Percentiles rank a stretch among this genome's conserved stretches.
Conservation (phyloP, 306 rosid genomes). For the Prosopis cineraria region DNA sequence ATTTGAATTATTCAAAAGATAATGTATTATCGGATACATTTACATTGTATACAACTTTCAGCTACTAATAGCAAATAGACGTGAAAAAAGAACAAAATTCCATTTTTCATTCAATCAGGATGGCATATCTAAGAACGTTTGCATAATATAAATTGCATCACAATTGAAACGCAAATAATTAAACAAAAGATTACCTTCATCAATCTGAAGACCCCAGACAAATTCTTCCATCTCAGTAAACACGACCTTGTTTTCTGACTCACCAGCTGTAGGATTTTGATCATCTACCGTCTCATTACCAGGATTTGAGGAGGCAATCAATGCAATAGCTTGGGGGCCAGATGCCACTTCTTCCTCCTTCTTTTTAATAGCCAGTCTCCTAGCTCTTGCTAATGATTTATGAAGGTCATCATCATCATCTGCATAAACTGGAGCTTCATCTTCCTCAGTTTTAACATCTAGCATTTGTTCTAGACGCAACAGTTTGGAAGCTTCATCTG, state of each 20-base stretch:
- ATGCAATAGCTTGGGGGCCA: slow-evolving; percentile 80
- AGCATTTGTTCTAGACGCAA: slow-evolving; percentile 64
- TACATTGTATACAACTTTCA: not conserved
- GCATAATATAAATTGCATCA: slow-evolving; percentile 4
- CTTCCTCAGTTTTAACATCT: slow-evolving; percentile 58
- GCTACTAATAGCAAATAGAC: not conserved
- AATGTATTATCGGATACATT: slow-evolving; percentile 2
- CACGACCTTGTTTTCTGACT: slow-evolving; percentile 81
- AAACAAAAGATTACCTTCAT: slow-evolving; percentile 61
- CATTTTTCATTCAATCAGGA: slow-evolving; percentile 22
- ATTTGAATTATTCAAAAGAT: slow-evolving; percentile 12
- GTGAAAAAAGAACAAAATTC: not conserved
- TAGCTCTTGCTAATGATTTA: slow-evolving; percentile 81
- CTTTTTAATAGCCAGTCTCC: slow-evolving; percentile 75
- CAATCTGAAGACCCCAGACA: slow-evolving; percentile 95
- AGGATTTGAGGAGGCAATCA: slow-evolving; percentile 61
- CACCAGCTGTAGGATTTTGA: slow-evolving; percentile 54
- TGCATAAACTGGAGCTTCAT: slow-evolving; percentile 55
- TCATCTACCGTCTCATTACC: slow-evolving; percentile 56
- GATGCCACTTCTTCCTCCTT: slow-evolving; percentile 59
- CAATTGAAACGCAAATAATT: not conserved
- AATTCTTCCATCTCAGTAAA: slow-evolving; percentile 98
- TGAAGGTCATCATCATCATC: slow-evolving; percentile 91
- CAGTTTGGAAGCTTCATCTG: slow-evolving; percentile 85
- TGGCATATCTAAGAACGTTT: slow-evolving; percentile 14